Evolutionary conservation across 352 stramenopile genomes (phyloP), one percentile per base, ranked within the genome.

Genomic region (Phytophthora niederhauseri): DNA sequence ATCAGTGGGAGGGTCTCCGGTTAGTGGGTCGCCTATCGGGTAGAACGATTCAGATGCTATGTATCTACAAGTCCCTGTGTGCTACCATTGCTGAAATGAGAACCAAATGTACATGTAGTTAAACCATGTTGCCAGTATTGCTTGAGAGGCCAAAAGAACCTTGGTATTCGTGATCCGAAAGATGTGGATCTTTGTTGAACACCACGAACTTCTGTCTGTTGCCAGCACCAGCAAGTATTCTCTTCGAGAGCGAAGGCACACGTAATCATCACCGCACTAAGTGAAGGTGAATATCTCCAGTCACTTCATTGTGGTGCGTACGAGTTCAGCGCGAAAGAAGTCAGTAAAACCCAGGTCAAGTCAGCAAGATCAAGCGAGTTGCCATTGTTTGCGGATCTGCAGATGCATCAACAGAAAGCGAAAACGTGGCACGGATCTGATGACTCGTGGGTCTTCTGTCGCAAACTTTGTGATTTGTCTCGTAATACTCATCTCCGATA

Each of bases 31-130:
- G 9, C 45, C 53, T 38, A 51, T 45, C 64, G 54, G 51, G 53
- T 77, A 70, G 38, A 50, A 6, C 43, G 30, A 14, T 20, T 45
- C 41, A 2, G 45, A 38, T 15, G 17, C 24, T 53, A 6, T 61
- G 38, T 57, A 57, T 59, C n/a, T 58, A 80, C 24, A n/a, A 80
- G 36, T 2, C 70, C 70, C 61, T 36, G 58, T 50, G 55, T 12
- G 30, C 30, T 58, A 15, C 41, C 49, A 60, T 65, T 61, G 45
- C 19, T 53, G 12, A 28, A 46, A 64, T 71, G 69, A 79, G 49
- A 72, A 55, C 34, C 75, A 41, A 43, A 68, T 55, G 72, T 81
- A 38, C 15, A 46, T 19, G 54, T 17, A 45, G 48, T 46, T 55
- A 26, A 45, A 43, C n/a, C 6, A 11, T 34, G 28, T 34, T 34